A percentile compares a stretch with the other conserved stretches of the same genome.
These are phyloP conservation scores for Dendrobium huoshanense DNA, from an alignment of 106 monocot genomes.

Conservation along the genomic window DNA sequence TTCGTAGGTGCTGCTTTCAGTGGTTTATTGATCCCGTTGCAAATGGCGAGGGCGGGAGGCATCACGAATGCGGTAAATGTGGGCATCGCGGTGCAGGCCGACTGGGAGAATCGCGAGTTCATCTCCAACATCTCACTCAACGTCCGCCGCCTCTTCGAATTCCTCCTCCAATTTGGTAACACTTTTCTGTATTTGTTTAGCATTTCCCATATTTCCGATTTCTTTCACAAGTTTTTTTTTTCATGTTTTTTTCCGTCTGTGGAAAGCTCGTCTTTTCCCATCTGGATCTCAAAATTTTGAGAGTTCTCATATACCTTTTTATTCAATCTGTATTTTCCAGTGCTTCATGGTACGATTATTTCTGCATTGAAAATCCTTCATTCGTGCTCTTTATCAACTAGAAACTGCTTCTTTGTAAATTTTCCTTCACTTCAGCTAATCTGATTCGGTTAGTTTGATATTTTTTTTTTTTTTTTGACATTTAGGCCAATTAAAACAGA, in stretches of 20 bases:
- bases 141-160: constrained; percentile 97
- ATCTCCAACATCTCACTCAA: constrained; percentile 98
- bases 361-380: background rate
- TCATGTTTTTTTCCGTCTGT: background rate
- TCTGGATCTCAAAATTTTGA: background rate
- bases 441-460: background rate
- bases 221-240: background rate
- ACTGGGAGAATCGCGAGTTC: constrained; percentile 99
- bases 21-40: no score
- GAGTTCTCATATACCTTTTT: background rate
- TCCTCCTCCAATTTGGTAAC: constrained; percentile 93
- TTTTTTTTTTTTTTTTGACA: no score
- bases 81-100: constrained; percentile 96
- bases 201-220: background rate
- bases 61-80: constrained; percentile 94
- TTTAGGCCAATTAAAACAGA: no score
- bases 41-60: constrained; percentile 70
- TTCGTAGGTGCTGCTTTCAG: no score
- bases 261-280: background rate
- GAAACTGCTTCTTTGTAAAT: background rate
- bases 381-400: no score
- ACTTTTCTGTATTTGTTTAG: background rate
- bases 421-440: background rate
- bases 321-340: no score
- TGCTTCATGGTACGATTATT: background rate